These are phyloP conservation scores for Claviceps quebecensis DNA, from an alignment of 2,329 filamentous ascomycete species.

Conservation along the genomic window DNA sequence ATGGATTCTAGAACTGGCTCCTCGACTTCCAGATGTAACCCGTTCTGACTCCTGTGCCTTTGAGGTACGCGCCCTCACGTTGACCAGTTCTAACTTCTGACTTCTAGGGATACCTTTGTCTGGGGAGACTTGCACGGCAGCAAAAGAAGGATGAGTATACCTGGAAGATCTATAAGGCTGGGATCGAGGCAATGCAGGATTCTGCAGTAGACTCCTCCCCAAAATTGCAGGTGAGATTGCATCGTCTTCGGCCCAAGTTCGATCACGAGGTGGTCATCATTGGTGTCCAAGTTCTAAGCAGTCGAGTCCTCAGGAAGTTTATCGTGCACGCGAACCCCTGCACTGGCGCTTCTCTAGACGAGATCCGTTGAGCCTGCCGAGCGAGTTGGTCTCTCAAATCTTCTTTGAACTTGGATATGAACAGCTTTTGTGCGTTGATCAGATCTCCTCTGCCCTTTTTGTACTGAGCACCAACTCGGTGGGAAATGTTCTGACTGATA, in stretches of 20 bases:
- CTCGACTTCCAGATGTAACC: constrained; percentile 25
- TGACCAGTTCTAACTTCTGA: too few species aligned
- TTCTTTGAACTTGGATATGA: constrained; percentile 10
- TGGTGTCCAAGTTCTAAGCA: neutral
- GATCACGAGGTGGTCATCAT: neutral
- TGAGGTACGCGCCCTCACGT: too few species aligned
- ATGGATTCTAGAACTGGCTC: constrained; percentile 30
- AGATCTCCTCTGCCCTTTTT: neutral
- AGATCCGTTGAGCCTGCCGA: constrained; percentile 16
- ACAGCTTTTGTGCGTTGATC: constrained; percentile 15
- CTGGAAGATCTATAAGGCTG: constrained; percentile 26
- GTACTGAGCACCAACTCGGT: neutral
- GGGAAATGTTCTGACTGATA: neutral
- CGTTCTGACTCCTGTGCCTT: neutral
- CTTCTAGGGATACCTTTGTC: constrained; percentile 26
- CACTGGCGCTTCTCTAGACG: constrained; percentile 11
- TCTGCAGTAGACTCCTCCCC: constrained; percentile 14
- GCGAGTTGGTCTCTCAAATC: constrained; percentile 23
- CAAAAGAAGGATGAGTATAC: constrained; percentile 24
- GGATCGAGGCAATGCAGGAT: constrained; percentile 19
- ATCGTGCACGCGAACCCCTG: constrained; percentile 20
- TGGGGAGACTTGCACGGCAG: constrained; percentile 25
- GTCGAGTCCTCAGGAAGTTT: constrained; percentile 12
- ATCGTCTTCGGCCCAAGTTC: neutral
- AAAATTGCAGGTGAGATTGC: constrained; percentile 19